Evolutionary conservation across 2,329 filamentous ascomycete genomes (phyloP), one percentile per base, ranked within the genome.

Genomic region (Blastomyces percursus): DNA sequence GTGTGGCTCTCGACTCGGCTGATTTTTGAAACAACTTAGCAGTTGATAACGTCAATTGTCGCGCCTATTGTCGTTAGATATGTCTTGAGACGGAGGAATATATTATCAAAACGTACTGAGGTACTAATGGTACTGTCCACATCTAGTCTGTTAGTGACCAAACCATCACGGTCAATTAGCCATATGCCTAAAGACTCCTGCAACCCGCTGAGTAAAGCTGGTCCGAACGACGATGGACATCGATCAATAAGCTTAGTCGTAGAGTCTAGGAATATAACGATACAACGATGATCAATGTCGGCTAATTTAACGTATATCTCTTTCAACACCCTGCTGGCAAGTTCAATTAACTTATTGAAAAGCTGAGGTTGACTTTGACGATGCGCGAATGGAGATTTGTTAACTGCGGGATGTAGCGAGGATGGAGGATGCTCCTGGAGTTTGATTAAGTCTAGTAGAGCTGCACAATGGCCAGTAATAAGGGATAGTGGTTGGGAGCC

Each of bases 301-400:
- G 76, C 69, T 9, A 80, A 71, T 0, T 75, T 69, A 1, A 73
- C 68, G 70, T 91, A 95, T 0, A 82, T 75, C 3, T 74, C 74
- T 11, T 75, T 73, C 52, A 93, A 75, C 0, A 83, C 75, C 16
- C 76, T 72, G 61, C 79, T 80, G 54, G 84, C 75, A 16, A 87
- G 79, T 52, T 80, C 80, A 69, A 91, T 89, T 0, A 95, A 74
- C 61, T 84, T 78, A 61, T 86, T 82, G 5, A 42, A 30, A 52
- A 14, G 32, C 35, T 27, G 35, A 32, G 21, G 35, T 48, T 56
- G 54, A 27, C 8, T 46, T 32, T 56, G 50, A 14, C 51, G 51
- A 44, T 35, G n/a, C 5, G 19, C 14, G 12, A 54, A 46, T 21
- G 51, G 19, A 6, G 42, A 21, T 19, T 59, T 62, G 35, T n/a